Conservation (phyloP, 768 basidiomycete genomes). For the Naganishia vishniacii region DNA sequence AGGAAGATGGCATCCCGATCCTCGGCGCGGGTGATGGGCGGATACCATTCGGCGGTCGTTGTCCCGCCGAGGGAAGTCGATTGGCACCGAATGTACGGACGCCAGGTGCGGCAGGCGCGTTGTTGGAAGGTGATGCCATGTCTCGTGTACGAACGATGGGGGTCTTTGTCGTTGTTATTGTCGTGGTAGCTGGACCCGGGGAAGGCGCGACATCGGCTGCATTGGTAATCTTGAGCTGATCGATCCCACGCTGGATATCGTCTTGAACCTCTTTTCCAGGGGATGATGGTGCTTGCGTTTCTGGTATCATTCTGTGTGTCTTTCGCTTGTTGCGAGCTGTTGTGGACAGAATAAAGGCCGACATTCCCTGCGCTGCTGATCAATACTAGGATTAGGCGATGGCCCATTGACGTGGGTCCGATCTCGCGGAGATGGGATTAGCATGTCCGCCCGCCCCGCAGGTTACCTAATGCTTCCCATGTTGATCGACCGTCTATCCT, state of each 20-base stretch:
- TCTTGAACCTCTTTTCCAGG: not conserved
- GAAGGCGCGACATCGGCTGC: not conserved
- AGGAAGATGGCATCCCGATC: not conserved
- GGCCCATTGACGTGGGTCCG: too few relatives aligned
- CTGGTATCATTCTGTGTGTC: too few relatives aligned
- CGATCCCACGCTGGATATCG: not conserved
- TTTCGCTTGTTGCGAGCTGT: too few relatives aligned
- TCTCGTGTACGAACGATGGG: slow-evolving; percentile 1
- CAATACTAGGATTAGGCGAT: not conserved
- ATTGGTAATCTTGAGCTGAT: slow-evolving; percentile 6
- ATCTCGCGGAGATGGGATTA: too few relatives aligned
- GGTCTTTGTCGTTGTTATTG: not conserved
- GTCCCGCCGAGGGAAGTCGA: slow-evolving; percentile 9
- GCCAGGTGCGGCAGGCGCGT: not conserved
- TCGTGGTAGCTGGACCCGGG: not conserved
- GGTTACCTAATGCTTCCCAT: not conserved
- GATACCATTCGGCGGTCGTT: not conserved
- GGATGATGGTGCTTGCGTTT: not conserved
- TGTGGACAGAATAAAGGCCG: not conserved
- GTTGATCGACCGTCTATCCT: slow-evolving; percentile 12
- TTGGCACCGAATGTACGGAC: slow-evolving; percentile 7
- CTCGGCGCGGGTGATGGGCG: slow-evolving; percentile 7
- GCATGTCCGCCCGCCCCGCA: not conserved
- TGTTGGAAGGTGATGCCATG: slow-evolving; percentile 2
- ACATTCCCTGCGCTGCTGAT: not conserved